These are phyloP conservation scores for Mychonastes homosphaera DNA, from an alignment of 139 green algal species.

Conservation along the genomic window DNA sequence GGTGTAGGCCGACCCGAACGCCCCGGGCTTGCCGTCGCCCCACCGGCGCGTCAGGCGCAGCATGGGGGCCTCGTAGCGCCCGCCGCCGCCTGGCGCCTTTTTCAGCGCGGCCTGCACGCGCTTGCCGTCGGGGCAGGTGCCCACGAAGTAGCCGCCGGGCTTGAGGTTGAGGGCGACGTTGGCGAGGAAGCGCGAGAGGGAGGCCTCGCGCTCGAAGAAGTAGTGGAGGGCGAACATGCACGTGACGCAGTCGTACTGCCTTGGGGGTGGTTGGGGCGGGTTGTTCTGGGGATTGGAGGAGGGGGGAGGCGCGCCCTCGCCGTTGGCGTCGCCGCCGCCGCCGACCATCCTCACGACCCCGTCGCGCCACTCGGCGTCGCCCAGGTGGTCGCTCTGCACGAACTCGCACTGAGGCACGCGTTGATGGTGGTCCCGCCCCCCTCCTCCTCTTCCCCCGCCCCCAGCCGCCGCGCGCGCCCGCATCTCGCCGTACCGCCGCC, in stretches of 20 bases:
- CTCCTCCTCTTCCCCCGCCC: background rate
- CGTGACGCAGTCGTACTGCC: conserved; percentile 63
- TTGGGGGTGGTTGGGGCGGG: too few relatives aligned
- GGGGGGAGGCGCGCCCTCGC: too few relatives aligned
- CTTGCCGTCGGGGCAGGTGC: conserved; percentile 64
- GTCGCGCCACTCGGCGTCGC: conserved; percentile 1
- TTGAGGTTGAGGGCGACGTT: conserved; percentile 78
- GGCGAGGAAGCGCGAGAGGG: conserved; percentile 56
- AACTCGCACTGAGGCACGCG: conserved; percentile 18
- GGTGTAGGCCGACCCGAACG: conserved; percentile 11
- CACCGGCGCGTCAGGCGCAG: conserved; percentile 53
- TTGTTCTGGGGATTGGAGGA: too few relatives aligned
- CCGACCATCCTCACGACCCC: too few relatives aligned
- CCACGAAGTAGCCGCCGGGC: conserved; percentile 77
- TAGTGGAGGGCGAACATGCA: conserved; percentile 96
- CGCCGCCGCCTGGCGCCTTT: background rate
- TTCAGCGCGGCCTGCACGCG: conserved; percentile 37
- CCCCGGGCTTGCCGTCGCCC: conserved; percentile 17
- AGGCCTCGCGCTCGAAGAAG: conserved; percentile 67
- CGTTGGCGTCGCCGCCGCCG: background rate
- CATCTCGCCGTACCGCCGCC: conserved; percentile 30
- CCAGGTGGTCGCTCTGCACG: conserved; percentile 19
- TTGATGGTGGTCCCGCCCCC: background rate
- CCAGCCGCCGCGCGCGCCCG: background rate
- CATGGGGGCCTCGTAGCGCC: conserved; percentile 30